Percentiles rank a stretch among this genome's conserved stretches.
Conservation (phyloP, 805 yeast species). For the Candida sithepensis region DNA sequence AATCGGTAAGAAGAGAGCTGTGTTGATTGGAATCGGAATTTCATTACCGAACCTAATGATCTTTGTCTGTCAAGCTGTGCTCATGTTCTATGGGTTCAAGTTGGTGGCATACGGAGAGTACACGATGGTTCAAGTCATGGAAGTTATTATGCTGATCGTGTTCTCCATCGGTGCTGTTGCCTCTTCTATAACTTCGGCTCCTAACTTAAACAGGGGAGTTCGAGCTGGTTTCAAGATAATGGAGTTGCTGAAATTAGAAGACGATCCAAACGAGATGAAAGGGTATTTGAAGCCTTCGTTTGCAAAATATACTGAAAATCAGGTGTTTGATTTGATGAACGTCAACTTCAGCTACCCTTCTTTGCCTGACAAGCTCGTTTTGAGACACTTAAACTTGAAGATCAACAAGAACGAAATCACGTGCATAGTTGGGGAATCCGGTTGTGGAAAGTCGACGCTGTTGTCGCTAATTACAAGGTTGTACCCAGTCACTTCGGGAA, state of each 20-base stretch:
- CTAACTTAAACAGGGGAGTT: constrained; percentile 77
- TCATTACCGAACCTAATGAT: constrained; percentile 53
- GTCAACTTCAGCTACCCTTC: constrained; percentile 50
- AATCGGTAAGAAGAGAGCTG: constrained; percentile 49
- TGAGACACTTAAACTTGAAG: constrained; percentile 40
- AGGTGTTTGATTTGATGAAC: constrained; percentile 38
- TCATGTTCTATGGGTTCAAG: constrained; percentile 76
- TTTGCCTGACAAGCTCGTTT: constrained; percentile 20
- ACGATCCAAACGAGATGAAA: constrained; percentile 34
- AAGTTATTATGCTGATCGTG: constrained; percentile 66
- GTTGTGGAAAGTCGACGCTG: constrained; percentile 88
- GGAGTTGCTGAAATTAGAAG: constrained; percentile 34
- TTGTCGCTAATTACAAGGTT: constrained; percentile 53
- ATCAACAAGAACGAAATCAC: constrained; percentile 47
- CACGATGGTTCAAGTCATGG: constrained; percentile 52
- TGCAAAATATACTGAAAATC: not conserved
- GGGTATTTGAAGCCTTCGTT: constrained; percentile 34
- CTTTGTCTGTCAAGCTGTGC: constrained; percentile 61
- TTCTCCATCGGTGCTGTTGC: constrained; percentile 70
- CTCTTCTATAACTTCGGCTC: constrained; percentile 59
- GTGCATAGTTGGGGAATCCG: constrained; percentile 82
- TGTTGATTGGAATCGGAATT: constrained; percentile 63
- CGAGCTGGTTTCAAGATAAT: constrained; percentile 60
- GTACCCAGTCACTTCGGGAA: constrained; percentile 35
- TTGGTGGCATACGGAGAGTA: constrained; percentile 62